Evolutionary conservation across 139 green algal genomes (phyloP).

Genomic region (Chlamydomonas schloesseri): DNA sequence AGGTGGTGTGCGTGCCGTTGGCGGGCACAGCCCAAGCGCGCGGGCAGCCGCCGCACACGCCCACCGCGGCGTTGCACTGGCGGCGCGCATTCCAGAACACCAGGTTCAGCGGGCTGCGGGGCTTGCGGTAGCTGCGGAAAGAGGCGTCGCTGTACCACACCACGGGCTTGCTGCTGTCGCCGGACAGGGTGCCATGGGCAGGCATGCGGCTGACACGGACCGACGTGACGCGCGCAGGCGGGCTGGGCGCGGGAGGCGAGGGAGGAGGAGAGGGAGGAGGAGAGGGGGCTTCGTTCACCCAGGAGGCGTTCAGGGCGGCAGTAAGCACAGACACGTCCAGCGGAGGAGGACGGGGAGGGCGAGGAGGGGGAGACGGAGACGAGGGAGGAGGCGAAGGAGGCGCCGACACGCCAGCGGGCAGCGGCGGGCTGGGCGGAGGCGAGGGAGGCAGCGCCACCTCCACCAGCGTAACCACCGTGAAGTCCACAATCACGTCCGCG

Average conservation of each 20-base stretch:
- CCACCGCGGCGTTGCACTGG: neutral
- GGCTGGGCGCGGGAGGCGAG: neutral
- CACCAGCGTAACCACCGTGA: neutral
- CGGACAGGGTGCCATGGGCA: neutral
- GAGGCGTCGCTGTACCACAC: constrained; percentile 11
- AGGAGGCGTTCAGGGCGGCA: neutral
- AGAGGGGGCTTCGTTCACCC: neutral
- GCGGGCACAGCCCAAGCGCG: constrained; percentile 14
- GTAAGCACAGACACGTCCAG: no score
- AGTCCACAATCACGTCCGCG: neutral
- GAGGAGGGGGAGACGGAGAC: neutral
- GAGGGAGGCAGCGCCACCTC: constrained; percentile 25
- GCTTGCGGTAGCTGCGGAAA: constrained; percentile 8
- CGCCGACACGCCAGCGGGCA: neutral
- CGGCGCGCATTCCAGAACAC: neutral
- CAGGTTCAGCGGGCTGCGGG: constrained; percentile 31
- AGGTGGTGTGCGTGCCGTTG: neutral
- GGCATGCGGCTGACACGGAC: neutral
- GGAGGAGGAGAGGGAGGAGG: neutral
- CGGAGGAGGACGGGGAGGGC: neutral
- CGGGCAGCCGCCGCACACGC: neutral
- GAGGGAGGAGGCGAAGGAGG: neutral
- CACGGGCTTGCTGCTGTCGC: neutral
- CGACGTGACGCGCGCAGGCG: neutral
- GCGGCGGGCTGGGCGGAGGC: constrained; percentile 15